phyloP scores from a whole-genome alignment of 1,284 basidiomycete species.

The Ceratobasidium theobromae region DNA sequence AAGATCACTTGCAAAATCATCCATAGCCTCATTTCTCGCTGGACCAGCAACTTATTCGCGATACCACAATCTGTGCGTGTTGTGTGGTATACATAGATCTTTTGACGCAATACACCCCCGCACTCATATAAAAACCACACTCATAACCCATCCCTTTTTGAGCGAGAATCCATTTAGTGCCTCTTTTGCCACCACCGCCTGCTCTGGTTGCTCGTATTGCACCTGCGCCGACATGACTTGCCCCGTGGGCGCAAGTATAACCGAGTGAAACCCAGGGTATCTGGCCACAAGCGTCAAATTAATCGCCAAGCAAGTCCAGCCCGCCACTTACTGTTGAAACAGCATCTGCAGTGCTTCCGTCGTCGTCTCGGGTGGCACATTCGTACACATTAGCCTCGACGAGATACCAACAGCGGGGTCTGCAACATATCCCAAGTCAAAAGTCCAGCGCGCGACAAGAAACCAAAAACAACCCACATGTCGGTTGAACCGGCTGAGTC shows the following conservation, averaged over 20 bases:
- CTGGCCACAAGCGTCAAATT: constrained; percentile 45
- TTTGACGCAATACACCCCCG: background rate
- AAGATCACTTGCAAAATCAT: too few species aligned
- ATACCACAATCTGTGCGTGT: background rate
- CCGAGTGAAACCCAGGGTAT: constrained; percentile 73
- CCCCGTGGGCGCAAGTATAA: constrained; percentile 65
- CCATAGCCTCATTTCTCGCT: background rate
- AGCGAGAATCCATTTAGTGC: constrained; percentile 77
- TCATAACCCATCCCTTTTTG: constrained; percentile 80
- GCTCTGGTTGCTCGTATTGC: constrained; percentile 66
- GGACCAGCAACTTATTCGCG: background rate
- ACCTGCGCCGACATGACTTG: constrained; percentile 71
- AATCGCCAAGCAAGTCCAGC: constrained; percentile 15
- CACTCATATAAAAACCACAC: constrained; percentile 47
- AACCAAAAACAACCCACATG: constrained; percentile 19
- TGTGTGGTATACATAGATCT: constrained; percentile 2
- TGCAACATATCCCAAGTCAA: constrained; percentile 41
- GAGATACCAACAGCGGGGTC: constrained; percentile 47
- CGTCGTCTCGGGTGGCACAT: constrained; percentile 78
- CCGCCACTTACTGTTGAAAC: constrained; percentile 74
- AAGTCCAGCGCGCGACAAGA: constrained; percentile 37
- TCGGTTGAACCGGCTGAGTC: constrained; percentile 40
- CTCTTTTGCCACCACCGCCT: constrained; percentile 73
- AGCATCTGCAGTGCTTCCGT: constrained; percentile 77
- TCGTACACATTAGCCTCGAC: constrained; percentile 69